These are phyloP conservation scores for Butyriboletus loyo DNA, from an alignment of 768 basidiomycete genomes.

Conservation along the genomic window DNA sequence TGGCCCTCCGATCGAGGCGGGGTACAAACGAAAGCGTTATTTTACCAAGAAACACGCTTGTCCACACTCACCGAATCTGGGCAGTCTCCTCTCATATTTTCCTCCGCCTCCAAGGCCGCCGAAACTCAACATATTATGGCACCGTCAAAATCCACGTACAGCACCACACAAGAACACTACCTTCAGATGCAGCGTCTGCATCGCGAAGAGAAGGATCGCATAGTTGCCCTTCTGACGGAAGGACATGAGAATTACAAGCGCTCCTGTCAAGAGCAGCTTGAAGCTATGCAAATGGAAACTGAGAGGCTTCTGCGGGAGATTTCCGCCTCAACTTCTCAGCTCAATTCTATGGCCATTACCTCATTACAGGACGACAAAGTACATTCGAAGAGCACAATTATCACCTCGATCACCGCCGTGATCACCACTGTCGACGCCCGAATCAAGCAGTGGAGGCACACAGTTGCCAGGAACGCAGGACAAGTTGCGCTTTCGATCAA, in stretches of 20 bases:
- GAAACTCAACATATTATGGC: not conserved
- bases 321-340: not conserved
- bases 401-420: not conserved
- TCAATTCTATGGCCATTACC: not conserved
- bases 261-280: not conserved
- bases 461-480: not conserved
- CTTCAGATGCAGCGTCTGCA: constrained; percentile 1
- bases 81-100: not conserved
- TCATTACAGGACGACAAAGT: not conserved
- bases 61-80: not conserved
- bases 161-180: not conserved
- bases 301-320: not conserved
- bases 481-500: not conserved
- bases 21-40: not conserved
- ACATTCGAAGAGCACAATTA: not conserved
- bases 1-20: not conserved
- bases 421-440: not conserved
- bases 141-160: not conserved
- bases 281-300: not conserved
- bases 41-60: not conserved
- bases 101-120: not conserved
- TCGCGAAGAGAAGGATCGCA: not conserved
- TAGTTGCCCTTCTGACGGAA: not conserved
- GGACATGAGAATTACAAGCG: not conserved
- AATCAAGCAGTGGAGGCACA: not conserved